Evolutionary conservation across 805 yeast species (phyloP).

Genomic region (Hanseniaspora thailandica): DNA sequence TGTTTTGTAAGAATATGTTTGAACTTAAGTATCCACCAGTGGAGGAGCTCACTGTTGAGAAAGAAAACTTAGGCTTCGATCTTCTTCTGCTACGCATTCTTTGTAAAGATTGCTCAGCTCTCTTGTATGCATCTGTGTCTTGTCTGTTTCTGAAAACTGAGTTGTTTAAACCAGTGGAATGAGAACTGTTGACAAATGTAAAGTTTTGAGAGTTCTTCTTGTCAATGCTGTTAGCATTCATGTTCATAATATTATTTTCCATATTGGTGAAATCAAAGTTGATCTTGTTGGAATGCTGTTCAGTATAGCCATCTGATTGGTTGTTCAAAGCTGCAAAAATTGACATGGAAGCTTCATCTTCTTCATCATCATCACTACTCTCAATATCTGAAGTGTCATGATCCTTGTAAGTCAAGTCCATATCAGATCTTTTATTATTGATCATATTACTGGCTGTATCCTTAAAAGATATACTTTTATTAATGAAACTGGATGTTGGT

Average conservation of each 20-base stretch:
- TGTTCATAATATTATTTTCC: neutral
- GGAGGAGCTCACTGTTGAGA: slow-evolving; percentile 20
- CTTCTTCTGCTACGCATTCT: slow-evolving; percentile 50
- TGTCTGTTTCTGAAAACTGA: slow-evolving; percentile 18
- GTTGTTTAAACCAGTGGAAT: neutral
- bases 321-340: slow-evolving; percentile 44
- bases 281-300: slow-evolving; percentile 17
- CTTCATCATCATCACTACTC: slow-evolving; percentile 21
- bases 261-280: slow-evolving; percentile 17
- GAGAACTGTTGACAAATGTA: neutral
- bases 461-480: neutral
- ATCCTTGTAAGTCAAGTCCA: slow-evolving; percentile 11
- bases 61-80: slow-evolving; percentile 33
- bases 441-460: slow-evolving; percentile 13
- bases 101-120: slow-evolving; percentile 55
- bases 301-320: slow-evolving; percentile 9
- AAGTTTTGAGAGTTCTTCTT: neutral
- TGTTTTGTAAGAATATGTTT: slow-evolving; percentile 15
- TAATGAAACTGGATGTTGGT: slow-evolving; percentile 6
- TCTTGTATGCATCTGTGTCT: slow-evolving; percentile 40
- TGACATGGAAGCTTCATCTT: slow-evolving; percentile 61
- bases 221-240: neutral
- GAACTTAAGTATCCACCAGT: slow-evolving; percentile 19
- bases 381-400: neutral
- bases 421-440: slow-evolving; percentile 14